These are phyloP conservation scores for Colletotrichum aenigma DNA, from an alignment of 2,329 filamentous ascomycete genomes.

Conservation along the genomic window DNA sequence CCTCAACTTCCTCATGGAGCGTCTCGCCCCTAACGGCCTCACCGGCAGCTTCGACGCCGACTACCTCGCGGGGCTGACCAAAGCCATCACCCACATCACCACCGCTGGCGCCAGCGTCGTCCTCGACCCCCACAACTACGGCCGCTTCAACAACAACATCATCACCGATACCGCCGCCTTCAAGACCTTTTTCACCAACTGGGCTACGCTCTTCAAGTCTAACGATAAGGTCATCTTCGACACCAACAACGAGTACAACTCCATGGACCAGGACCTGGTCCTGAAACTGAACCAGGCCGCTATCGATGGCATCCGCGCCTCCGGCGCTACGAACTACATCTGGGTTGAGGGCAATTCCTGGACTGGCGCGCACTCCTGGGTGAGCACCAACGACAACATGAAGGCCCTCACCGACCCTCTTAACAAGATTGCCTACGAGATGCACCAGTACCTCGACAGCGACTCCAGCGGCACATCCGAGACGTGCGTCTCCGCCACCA, in stretches of 20 bases:
- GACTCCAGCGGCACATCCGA: conserved; percentile 49
- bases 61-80: conserved; percentile 42
- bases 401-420: conserved; percentile 44
- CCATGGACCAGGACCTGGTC: conserved; percentile 59
- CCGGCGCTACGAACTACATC: conserved; percentile 54
- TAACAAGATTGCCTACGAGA: conserved; percentile 50
- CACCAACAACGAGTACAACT: conserved; percentile 65
- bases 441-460: conserved; percentile 57
- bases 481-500: conserved; percentile 44
- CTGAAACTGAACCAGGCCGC: conserved; percentile 62
- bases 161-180: conserved; percentile 54
- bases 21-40: conserved; percentile 48
- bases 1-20: conserved; percentile 62
- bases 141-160: conserved; percentile 48
- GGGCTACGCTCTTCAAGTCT: conserved; percentile 50
- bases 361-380: conserved; percentile 43
- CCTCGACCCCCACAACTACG: conserved; percentile 62
- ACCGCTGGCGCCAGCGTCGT: conserved; percentile 43
- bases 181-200: conserved; percentile 54
- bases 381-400: conserved; percentile 37
- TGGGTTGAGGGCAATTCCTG: conserved; percentile 54
- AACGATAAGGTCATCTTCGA: conserved; percentile 60
- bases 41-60: conserved; percentile 40
- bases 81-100: conserved; percentile 33
- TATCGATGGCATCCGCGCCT: conserved; percentile 58